Evolutionary conservation across 768 basidiomycete species (phyloP).

Genomic region (Podaxis carcinomalis): DNA sequence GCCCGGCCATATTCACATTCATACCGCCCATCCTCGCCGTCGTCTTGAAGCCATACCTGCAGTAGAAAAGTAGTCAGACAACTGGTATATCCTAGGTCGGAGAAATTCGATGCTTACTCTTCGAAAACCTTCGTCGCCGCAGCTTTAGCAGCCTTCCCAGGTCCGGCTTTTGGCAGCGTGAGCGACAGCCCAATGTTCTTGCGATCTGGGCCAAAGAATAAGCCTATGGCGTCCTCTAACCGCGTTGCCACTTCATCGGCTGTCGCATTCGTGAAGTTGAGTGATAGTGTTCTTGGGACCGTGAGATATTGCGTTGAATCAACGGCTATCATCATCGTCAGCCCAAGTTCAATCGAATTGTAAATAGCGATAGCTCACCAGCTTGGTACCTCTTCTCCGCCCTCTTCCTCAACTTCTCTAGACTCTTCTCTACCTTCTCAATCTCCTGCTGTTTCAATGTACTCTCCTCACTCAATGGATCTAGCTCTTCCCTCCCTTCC

Average conservation of each 20-base stretch:
- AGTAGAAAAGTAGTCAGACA: background rate
- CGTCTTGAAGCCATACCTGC: conserved; percentile 3
- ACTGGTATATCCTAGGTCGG: background rate
- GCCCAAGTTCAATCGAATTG: background rate
- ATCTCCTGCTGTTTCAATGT: conserved; percentile 2
- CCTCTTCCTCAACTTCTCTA: conserved; percentile 10
- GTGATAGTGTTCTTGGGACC: background rate
- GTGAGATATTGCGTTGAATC: background rate
- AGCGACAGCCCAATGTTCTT: conserved; percentile 16
- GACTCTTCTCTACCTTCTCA: background rate
- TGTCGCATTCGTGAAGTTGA: background rate
- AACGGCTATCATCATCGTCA: background rate
- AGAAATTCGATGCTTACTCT: conserved; percentile 5
- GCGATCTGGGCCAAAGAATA: conserved; percentile 9
- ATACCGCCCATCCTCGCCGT: background rate
- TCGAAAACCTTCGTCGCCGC: conserved; percentile 4
- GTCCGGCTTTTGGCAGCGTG: background rate
- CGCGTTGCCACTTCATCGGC: background rate
- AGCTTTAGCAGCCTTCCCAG: conserved; percentile 13
- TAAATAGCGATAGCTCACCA: background rate
- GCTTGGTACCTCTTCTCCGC: conserved; percentile 8
- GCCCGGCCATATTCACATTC: background rate
- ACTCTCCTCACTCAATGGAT: conserved; percentile 5
- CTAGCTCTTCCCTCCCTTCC: conserved; percentile 14
- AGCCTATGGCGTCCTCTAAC: conserved; percentile 10